phyloP scores from a whole-genome alignment of 1,284 basidiomycete genomes.

The Ceratobasidium sp. region DNA sequence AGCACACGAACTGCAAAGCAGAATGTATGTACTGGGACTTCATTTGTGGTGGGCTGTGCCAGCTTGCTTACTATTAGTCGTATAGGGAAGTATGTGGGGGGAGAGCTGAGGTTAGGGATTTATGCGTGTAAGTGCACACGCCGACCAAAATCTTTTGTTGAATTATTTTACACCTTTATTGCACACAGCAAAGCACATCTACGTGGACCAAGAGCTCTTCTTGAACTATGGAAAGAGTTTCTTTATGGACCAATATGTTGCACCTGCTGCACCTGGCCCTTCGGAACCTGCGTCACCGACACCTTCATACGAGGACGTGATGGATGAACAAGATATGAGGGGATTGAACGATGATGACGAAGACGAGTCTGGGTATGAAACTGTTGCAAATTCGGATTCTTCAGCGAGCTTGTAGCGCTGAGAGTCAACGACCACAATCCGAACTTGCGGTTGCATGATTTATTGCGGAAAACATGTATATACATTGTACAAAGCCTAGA shows the following conservation, averaged over 20 bases:
- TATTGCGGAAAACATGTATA: too few relatives aligned
- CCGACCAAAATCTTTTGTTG: too few relatives aligned
- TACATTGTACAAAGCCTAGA: neutral
- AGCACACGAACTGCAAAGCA: slow-evolving; percentile 1
- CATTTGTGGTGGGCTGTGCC: neutral
- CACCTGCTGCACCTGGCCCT: too few relatives aligned
- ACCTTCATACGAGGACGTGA: too few relatives aligned
- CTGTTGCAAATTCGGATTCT: neutral
- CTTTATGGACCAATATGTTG: too few relatives aligned
- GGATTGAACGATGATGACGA: slow-evolving; percentile 18
- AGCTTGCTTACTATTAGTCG: neutral
- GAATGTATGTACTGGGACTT: slow-evolving; percentile 13
- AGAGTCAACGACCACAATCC: too few relatives aligned
- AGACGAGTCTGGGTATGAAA: slow-evolving; percentile 20
- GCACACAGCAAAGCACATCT: slow-evolving; percentile 11
- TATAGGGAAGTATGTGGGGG: slow-evolving; percentile 12
- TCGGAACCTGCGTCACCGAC: too few relatives aligned
- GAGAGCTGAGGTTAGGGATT: slow-evolving; percentile 1
- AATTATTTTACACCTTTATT: neutral
- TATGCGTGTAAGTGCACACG: slow-evolving; percentile 12
- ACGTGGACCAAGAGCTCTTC: slow-evolving; percentile 4
- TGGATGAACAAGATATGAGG: too few relatives aligned
- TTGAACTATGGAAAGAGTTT: slow-evolving; percentile 14
- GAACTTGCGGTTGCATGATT: too few relatives aligned
- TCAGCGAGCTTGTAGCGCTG: too few relatives aligned